Conservation (phyloP, 129 eudicot genomes). For the Ambrosia artemisiifolia region DNA sequence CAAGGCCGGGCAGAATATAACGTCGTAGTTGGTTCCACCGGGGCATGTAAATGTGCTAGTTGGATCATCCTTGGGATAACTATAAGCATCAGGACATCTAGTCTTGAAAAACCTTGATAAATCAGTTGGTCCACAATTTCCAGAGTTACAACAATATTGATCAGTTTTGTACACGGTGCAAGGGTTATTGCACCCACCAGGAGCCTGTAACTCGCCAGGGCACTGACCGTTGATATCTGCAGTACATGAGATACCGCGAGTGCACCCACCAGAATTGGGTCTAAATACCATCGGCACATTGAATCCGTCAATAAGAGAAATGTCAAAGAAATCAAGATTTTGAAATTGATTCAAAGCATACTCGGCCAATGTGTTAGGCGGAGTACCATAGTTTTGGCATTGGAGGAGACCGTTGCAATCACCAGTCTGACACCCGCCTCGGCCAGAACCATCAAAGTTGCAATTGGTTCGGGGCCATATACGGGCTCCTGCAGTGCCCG, state of each 20-base stretch:
- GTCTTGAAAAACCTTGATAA: slow-evolving; percentile 45
- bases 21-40: slow-evolving; percentile 47
- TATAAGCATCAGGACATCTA: slow-evolving; percentile 44
- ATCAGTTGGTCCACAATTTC: slow-evolving; percentile 38
- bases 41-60: slow-evolving; percentile 51
- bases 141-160: slow-evolving; percentile 42
- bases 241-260: slow-evolving; percentile 28
- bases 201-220: slow-evolving; percentile 30
- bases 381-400: too few species aligned
- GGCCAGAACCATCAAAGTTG: slow-evolving; percentile 25
- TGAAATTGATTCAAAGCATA: slow-evolving; percentile 32
- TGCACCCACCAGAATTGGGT: slow-evolving; percentile 22
- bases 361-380: slow-evolving; percentile 45
- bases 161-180: slow-evolving; percentile 45
- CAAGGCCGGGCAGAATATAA: slow-evolving; percentile 58
- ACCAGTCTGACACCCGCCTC: slow-evolving; percentile 40
- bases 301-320: slow-evolving; percentile 52
- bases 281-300: slow-evolving; percentile 44
- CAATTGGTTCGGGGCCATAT: slow-evolving; percentile 37
- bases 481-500: slow-evolving; percentile 24
- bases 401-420: slow-evolving; percentile 34
- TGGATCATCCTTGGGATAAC: slow-evolving; percentile 42
- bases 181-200: slow-evolving; percentile 53
- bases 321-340: slow-evolving; percentile 38
- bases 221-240: slow-evolving; percentile 43